phyloP scores from a whole-genome alignment of 768 basidiomycete species.

The Suillus subaureus region DNA sequence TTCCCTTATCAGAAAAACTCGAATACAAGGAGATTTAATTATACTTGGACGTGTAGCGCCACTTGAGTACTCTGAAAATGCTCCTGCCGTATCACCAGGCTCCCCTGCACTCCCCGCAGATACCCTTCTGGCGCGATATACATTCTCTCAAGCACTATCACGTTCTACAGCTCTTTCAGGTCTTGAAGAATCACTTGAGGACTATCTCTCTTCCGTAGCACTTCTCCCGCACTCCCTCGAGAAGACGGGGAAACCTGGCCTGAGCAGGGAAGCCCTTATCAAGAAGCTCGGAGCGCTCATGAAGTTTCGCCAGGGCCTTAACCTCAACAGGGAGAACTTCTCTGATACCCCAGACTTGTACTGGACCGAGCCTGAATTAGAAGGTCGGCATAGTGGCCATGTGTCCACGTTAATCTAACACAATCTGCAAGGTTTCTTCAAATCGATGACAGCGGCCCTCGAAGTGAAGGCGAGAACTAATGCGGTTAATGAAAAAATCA shows the following conservation, averaged over 20 bases:
- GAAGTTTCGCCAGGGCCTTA: slow-evolving; percentile 89
- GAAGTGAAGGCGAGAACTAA: slow-evolving; percentile 84
- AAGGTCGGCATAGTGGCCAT: slow-evolving; percentile 49
- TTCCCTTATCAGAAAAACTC: slow-evolving; percentile 60
- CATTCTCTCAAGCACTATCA: slow-evolving; percentile 89
- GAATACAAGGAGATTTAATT: slow-evolving; percentile 90
- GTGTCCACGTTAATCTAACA: background rate
- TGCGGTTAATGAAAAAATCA: slow-evolving; percentile 89
- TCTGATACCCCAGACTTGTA: slow-evolving; percentile 91
- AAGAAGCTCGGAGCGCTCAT: slow-evolving; percentile 91
- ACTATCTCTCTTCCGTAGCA: slow-evolving; percentile 83
- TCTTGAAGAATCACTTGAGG: slow-evolving; percentile 82
- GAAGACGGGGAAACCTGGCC: slow-evolving; percentile 80
- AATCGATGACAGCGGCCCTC: slow-evolving; percentile 79
- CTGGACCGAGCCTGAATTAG: slow-evolving; percentile 91
- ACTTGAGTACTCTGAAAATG: slow-evolving; percentile 52
- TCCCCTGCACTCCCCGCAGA: slow-evolving; percentile 62
- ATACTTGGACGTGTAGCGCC: slow-evolving; percentile 76
- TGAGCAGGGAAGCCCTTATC: slow-evolving; percentile 81
- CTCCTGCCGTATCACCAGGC: slow-evolving; percentile 47
- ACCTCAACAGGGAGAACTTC: slow-evolving; percentile 87
- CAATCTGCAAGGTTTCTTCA: slow-evolving; percentile 65
- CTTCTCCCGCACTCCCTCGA: slow-evolving; percentile 75
- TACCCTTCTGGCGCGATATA: slow-evolving; percentile 84
- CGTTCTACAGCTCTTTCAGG: slow-evolving; percentile 87